Evolutionary conservation across 2,329 filamentous ascomycete species (phyloP).

Genomic region (Fusarium pininemorale): DNA sequence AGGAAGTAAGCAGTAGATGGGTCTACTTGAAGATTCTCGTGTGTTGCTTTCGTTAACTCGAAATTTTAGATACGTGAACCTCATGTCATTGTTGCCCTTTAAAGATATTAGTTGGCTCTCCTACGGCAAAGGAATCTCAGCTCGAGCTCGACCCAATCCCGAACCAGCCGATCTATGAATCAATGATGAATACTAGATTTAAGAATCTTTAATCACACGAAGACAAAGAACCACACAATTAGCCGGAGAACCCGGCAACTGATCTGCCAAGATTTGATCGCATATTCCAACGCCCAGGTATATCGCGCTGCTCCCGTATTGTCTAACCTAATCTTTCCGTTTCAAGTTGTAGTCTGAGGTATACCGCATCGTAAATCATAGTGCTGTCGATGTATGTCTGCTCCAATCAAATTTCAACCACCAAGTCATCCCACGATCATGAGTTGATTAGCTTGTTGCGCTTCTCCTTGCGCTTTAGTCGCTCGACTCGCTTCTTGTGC

Average conservation of each 20-base stretch:
- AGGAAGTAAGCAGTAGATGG: background rate
- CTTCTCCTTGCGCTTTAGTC: slow-evolving; percentile 95
- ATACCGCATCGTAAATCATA: slow-evolving; percentile 40
- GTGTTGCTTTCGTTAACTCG: background rate
- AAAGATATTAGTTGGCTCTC: background rate
- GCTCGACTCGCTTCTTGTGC: slow-evolving; percentile 94
- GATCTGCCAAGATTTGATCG: background rate
- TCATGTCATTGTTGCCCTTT: background rate
- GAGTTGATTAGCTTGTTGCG: slow-evolving; percentile 84
- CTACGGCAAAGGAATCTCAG: background rate
- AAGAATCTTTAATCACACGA: background rate
- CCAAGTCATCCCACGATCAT: slow-evolving; percentile 47
- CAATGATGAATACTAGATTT: background rate
- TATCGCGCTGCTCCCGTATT: slow-evolving; percentile 27
- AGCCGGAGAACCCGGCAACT: background rate
- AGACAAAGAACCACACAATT: background rate
- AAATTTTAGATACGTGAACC: too few relatives aligned
- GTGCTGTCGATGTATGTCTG: slow-evolving; percentile 17
- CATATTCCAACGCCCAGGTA: slow-evolving; percentile 21
- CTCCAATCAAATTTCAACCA: background rate
- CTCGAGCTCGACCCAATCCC: background rate
- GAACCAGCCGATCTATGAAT: background rate
- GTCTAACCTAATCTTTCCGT: slow-evolving; percentile 8
- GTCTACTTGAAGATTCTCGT: background rate
- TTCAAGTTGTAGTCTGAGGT: slow-evolving; percentile 22